Evolutionary conservation across 495 filamentous ascomycete genomes (phyloP).

Genomic region (Talaromyces ruber): DNA sequence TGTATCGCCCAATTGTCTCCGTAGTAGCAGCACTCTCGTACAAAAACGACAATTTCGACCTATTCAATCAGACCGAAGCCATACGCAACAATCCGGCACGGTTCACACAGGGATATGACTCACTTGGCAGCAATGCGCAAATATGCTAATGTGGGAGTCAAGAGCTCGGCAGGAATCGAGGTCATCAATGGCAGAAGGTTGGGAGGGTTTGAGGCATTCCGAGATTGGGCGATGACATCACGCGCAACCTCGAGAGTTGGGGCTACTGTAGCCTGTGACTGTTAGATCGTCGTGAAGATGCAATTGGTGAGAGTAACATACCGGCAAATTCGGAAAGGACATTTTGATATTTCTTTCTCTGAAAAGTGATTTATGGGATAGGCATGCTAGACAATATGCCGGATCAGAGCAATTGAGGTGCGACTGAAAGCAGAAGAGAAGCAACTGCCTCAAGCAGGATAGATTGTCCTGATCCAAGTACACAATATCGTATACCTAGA

Average conservation of each 20-base stretch:
- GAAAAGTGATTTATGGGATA: neutral
- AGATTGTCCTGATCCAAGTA: neutral
- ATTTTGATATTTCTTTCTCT: neutral
- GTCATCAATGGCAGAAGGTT: constrained; percentile 83
- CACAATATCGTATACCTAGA: neutral
- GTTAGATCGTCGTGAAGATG: neutral
- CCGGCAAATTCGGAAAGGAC: neutral
- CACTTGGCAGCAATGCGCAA: constrained; percentile 73
- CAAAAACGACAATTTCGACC: constrained; percentile 56
- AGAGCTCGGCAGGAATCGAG: constrained; percentile 79
- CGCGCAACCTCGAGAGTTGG: constrained; percentile 35
- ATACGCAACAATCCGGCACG: too few relatives aligned
- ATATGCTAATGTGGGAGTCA: constrained; percentile 88
- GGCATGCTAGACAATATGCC: neutral
- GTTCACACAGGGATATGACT: constrained; percentile 20
- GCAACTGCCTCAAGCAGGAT: neutral
- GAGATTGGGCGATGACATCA: constrained; percentile 44
- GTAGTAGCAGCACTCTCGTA: constrained; percentile 90
- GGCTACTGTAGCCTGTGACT: constrained; percentile 23
- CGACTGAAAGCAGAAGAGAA: neutral
- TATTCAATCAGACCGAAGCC: constrained; percentile 8
- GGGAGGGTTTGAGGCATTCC: constrained; percentile 47
- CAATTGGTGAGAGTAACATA: constrained; percentile 1
- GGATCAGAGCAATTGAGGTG: neutral
- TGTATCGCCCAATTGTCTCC: constrained; percentile 87